phyloP scores from a whole-genome alignment of 768 basidiomycete species.

The Tulasnella sp. region DNA sequence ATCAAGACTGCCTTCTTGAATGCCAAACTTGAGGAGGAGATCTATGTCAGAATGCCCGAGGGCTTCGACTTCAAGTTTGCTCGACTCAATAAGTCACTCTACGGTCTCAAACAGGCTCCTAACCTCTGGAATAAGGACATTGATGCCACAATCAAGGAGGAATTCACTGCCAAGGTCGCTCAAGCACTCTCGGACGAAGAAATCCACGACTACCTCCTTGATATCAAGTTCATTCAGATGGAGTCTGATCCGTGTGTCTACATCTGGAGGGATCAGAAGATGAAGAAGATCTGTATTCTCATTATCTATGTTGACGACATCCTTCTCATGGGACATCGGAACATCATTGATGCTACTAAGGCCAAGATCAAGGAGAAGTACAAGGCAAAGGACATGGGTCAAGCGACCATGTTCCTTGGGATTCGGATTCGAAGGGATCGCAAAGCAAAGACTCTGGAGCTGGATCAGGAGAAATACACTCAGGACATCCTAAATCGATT shows the following conservation, averaged over 20 bases:
- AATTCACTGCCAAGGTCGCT: no score
- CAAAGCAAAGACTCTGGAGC: slow-evolving; percentile 8
- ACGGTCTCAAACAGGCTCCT: slow-evolving; percentile 30
- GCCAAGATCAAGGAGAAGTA: slow-evolving; percentile 20
- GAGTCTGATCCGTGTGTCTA: slow-evolving; percentile 29
- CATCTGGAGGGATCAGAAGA: slow-evolving; percentile 10
- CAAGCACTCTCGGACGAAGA: no score
- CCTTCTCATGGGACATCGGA: no score
- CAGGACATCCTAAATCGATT: slow-evolving; percentile 11
- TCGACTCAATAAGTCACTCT: slow-evolving; percentile 23
- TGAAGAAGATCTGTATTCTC: no score
- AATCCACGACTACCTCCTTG: slow-evolving; percentile 23
- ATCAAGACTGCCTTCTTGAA: slow-evolving; percentile 18
- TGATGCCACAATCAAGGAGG: neutral
- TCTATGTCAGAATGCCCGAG: slow-evolving; percentile 17
- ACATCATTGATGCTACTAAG: no score
- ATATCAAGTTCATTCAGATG: slow-evolving; percentile 25
- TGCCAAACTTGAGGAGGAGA: slow-evolving; percentile 18
- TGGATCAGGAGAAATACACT: slow-evolving; percentile 16
- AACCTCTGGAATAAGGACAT: slow-evolving; percentile 23
- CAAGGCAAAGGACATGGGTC: slow-evolving; percentile 5
- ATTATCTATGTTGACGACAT: no score
- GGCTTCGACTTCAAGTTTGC: neutral
- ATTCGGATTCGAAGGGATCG: slow-evolving; percentile 25
- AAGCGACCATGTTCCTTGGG: slow-evolving; percentile 25